Conservation (phyloP, 176 grass and related monocot genomes). For the Metroxylon sagu region DNA sequence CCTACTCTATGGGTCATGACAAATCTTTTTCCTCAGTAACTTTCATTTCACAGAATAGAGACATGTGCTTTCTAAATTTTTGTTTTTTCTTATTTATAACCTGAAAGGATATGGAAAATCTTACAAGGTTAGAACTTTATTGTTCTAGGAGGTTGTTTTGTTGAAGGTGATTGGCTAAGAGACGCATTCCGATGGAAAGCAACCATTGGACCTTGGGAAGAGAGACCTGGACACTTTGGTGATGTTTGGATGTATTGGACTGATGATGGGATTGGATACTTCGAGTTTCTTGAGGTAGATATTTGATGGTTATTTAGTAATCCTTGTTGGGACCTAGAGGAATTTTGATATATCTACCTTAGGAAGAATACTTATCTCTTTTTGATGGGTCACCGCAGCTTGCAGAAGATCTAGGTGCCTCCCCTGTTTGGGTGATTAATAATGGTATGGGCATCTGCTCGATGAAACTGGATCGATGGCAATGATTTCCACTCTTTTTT, state of each 20-base stretch:
- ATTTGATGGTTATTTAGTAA: slow-evolving; percentile 11
- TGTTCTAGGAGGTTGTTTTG: slow-evolving; percentile 71
- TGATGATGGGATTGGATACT: slow-evolving; percentile 86
- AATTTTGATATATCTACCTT: no score
- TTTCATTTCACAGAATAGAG: no score
- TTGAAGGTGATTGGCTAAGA: slow-evolving; percentile 62
- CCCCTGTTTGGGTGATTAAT: slow-evolving; percentile 82
- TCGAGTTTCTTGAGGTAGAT: slow-evolving; percentile 88
- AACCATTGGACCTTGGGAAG: slow-evolving; percentile 80
- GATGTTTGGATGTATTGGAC: slow-evolving; percentile 93
- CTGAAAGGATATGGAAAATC: no score
- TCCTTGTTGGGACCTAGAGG: no score
- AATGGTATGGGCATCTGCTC: slow-evolving; percentile 42
- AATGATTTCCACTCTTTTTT: no score
- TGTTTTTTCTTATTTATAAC: no score
- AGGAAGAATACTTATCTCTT: neutral
- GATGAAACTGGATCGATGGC: slow-evolving; percentile 3
- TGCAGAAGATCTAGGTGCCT: slow-evolving; percentile 79
- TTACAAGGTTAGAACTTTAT: no score
- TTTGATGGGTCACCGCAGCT: slow-evolving; percentile 43
- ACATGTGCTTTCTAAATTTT: no score
- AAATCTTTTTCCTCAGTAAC: no score
- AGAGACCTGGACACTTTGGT: slow-evolving; percentile 80
- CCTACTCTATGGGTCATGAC: no score
- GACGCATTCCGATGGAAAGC: slow-evolving; percentile 90